Evolutionary conservation across 441 rosid species (phyloP), one percentile per base, ranked within the genome.

Genomic region (Adansonia gregorii): DNA sequence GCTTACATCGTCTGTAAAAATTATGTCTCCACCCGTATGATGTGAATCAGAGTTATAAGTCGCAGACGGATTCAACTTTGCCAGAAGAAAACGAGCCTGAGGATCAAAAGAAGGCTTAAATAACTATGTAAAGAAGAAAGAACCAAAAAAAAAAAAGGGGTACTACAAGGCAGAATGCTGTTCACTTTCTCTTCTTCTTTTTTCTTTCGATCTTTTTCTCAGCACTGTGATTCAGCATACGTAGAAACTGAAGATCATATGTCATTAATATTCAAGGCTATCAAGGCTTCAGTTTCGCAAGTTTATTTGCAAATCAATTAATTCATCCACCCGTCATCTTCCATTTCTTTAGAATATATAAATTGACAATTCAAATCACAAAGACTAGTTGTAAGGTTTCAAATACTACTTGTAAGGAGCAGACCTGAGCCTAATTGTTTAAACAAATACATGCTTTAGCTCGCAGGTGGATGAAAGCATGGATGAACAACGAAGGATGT

Each of bases 71-170:
- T 94, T 95, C 81, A 95, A 78, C 74, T 92, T 94, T n/a, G 97
- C 98, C 76, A 95, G 85, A 79, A 95, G 97, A 77, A 92, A 95
- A 61, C 99, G 92, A 4, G 98, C 99, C 99, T 95, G 92, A 19
- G 17, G 5, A 56, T 39, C 74, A 72, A 4, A 55, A 64, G 22
- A 41, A 64, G 48, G 39, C 68, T 64, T 64, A 55, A 64, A 64
- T 39, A 35, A 64, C 66, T 5, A 27, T 10, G 66, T 19, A 55
- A n/a, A n/a, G 20, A 35, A 64, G 19, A 35, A n/a, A 64, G 15
- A 31, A 6, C 39, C 39, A 35, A 45, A 27, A 15, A 54, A n/a
- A 4, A 54, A n/a, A 54, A 54, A 15, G n/a, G 35, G 20, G 39
- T 60, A 35, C 15, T 19, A 14, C 12, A 6, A 17, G 68, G 43